These are phyloP conservation scores for Entonaema liquescens DNA, from an alignment of 495 filamentous ascomycete species.

Conservation along the genomic window DNA sequence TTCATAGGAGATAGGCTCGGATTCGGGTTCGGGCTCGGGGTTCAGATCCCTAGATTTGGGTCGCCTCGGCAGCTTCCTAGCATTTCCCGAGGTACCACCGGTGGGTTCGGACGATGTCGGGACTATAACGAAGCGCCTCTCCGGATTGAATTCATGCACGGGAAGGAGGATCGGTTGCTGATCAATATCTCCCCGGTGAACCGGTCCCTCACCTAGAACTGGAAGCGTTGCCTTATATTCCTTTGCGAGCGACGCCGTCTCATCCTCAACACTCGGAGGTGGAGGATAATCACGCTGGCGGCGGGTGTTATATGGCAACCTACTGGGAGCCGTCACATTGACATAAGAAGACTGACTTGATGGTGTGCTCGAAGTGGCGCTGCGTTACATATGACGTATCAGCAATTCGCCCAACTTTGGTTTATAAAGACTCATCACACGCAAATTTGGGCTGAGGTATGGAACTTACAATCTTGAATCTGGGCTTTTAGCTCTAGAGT, in stretches of 20 bases:
- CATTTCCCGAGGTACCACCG: constrained; percentile 18
- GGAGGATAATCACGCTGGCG: constrained; percentile 45
- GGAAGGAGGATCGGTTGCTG: constrained; percentile 53
- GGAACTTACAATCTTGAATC: constrained; percentile 48
- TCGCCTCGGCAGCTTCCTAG: constrained; percentile 20
- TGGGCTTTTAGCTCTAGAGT: constrained; percentile 53
- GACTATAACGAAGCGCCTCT: constrained; percentile 58
- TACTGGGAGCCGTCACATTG: constrained; percentile 22
- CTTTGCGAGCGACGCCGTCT: constrained; percentile 54
- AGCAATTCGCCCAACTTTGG: constrained; percentile 10
- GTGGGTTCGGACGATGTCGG: constrained; percentile 44
- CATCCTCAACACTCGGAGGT: constrained; percentile 57
- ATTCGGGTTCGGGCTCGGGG: constrained; percentile 18
- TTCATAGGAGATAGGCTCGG: constrained; percentile 45
- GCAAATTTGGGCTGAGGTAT: not conserved
- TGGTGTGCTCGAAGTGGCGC: constrained; percentile 16
- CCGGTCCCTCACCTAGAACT: constrained; percentile 50
- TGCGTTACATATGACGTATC: constrained; percentile 28
- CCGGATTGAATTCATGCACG: constrained; percentile 56
- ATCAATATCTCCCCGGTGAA: constrained; percentile 53
- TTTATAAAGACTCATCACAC: not conserved
- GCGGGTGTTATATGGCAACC: constrained; percentile 14
- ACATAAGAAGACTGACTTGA: constrained; percentile 28
- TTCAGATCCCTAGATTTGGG: constrained; percentile 32
- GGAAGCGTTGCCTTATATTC: constrained; percentile 48